phyloP scores from a whole-genome alignment of 2,329 filamentous ascomycete species.

The Phialophora tarda region DNA sequence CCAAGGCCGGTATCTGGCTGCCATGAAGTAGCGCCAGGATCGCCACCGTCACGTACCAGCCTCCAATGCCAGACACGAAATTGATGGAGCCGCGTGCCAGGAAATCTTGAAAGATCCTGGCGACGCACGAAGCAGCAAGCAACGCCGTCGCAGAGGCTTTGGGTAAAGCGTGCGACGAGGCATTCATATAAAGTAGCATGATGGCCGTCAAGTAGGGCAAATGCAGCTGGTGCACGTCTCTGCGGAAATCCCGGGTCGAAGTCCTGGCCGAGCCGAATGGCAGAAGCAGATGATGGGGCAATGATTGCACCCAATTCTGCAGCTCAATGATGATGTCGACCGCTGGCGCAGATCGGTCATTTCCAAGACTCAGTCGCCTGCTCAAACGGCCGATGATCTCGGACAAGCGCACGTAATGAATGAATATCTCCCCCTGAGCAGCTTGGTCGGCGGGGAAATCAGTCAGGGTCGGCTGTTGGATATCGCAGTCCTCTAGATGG shows the following conservation, averaged over 20 bases:
- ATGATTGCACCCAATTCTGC: slow-evolving; percentile 3
- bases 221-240: slow-evolving; percentile 52
- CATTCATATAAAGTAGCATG: slow-evolving; percentile 47
- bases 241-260: slow-evolving; percentile 43
- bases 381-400: slow-evolving; percentile 49
- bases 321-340: slow-evolving; percentile 4
- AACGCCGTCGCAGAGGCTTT: slow-evolving; percentile 47
- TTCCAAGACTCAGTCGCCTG: slow-evolving; percentile 1
- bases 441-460: slow-evolving; percentile 45
- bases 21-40: slow-evolving; percentile 52
- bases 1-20: slow-evolving; percentile 43
- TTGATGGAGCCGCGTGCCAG: slow-evolving; percentile 44
- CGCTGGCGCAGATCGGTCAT: not conserved
- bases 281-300: slow-evolving; percentile 9
- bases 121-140: slow-evolving; percentile 50
- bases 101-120: slow-evolving; percentile 49
- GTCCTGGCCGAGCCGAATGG: slow-evolving; percentile 39
- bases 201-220: slow-evolving; percentile 52
- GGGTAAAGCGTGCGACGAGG: slow-evolving; percentile 45
- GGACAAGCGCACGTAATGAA: slow-evolving; percentile 52
- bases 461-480: slow-evolving; percentile 46
- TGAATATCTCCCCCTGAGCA: slow-evolving; percentile 49
- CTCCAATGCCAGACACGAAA: slow-evolving; percentile 51
- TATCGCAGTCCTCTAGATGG: slow-evolving; percentile 51
- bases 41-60: slow-evolving; percentile 52